These are phyloP conservation scores for Radiomyces spectabilis DNA, from an alignment of 192 early-diverging fungal genomes.

Conservation along the genomic window DNA sequence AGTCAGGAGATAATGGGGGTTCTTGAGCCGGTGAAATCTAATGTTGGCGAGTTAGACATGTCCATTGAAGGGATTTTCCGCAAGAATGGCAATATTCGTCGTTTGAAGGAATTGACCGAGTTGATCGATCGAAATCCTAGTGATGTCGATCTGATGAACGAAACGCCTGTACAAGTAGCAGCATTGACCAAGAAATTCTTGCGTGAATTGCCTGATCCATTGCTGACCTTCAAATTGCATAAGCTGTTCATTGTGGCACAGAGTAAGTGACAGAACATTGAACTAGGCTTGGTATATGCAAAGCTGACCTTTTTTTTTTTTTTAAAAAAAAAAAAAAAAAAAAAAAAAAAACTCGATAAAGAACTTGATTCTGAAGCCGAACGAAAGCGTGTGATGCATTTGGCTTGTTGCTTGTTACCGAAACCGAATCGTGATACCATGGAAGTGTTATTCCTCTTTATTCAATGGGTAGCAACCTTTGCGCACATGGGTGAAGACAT, in stretches of 20 bases:
- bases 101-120: conserved; percentile 84
- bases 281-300: conserved; percentile 52
- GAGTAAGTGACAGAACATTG: conserved; percentile 48
- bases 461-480: conserved; percentile 78
- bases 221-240: conserved; percentile 87
- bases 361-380: no score
- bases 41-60: conserved; percentile 72
- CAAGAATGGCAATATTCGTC: conserved; percentile 95
- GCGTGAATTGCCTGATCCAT: conserved; percentile 93
- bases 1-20: neutral
- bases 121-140: conserved; percentile 81
- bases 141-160: conserved; percentile 60
- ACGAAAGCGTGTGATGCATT: conserved; percentile 68
- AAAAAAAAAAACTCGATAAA: no score
- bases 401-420: conserved; percentile 80
- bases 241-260: conserved; percentile 79
- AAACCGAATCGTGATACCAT: conserved; percentile 92
- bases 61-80: conserved; percentile 94
- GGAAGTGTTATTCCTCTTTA: conserved; percentile 82
- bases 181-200: conserved; percentile 96
- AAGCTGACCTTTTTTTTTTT: conserved; percentile 37
- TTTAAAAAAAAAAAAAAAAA: conserved; percentile 41
- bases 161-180: conserved; percentile 85
- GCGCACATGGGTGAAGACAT: conserved; percentile 37
- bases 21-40: no score